These are phyloP conservation scores for Penicillium psychrofluorescens DNA, from an alignment of 495 filamentous ascomycete species.

Conservation along the genomic window DNA sequence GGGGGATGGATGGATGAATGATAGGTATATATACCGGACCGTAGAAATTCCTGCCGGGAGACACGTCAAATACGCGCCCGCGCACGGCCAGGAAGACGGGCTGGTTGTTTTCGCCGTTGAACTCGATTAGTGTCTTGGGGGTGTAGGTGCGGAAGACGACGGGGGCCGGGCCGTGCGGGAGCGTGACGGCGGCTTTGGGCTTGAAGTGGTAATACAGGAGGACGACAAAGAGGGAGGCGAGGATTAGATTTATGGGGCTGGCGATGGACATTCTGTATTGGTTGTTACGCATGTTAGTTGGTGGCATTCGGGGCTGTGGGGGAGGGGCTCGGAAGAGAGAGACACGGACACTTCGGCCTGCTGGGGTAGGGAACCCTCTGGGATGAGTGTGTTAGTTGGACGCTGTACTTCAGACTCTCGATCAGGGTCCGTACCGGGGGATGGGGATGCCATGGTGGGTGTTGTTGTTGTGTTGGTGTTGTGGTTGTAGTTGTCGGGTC, in stretches of 20 bases:
- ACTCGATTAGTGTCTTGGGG: conserved; percentile 75
- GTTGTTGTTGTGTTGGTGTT: background rate
- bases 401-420: background rate
- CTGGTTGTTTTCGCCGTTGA: conserved; percentile 67
- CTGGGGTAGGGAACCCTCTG: conserved; percentile 11
- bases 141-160: conserved; percentile 89
- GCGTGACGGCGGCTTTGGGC: conserved; percentile 48
- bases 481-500: background rate
- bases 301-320: background rate
- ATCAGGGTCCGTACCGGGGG: background rate
- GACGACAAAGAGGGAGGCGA: conserved; percentile 61
- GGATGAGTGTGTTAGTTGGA: no score
- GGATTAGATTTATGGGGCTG: conserved; percentile 73
- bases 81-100: conserved; percentile 83
- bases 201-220: conserved; percentile 63
- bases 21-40: conserved; percentile 49
- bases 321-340: background rate
- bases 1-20: no score
- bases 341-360: conserved; percentile 18
- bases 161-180: conserved; percentile 63
- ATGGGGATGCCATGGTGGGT: conserved; percentile 3
- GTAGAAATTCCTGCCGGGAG: conserved; percentile 81
- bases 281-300: background rate
- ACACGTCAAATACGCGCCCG: conserved; percentile 82
- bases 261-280: conserved; percentile 49